Base-by-base conservation (phyloP, 2,329 filamentous ascomycete genomes). In the Aschersonia sp. region DNA sequence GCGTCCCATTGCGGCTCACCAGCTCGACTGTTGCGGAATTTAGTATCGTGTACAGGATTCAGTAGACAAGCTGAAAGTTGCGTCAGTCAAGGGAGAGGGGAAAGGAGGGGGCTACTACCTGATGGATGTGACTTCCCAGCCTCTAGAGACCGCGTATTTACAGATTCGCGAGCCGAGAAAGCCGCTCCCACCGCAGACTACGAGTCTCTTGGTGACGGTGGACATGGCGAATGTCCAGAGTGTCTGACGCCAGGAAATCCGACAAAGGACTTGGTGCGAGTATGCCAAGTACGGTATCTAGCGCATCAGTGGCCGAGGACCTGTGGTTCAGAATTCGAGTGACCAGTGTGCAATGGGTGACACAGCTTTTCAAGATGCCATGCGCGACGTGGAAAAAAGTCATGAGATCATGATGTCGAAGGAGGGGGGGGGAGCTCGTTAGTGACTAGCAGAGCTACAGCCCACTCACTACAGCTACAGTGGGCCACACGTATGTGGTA, bases 171-270 rank as follows among this genome's bases (percentile, higher is more conserved):
- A 76, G 66, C 88, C 88, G 30, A 98, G 68, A 62, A 97, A 98
- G 35, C 92, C 91, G 65, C 87, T 96, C 51, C 91, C 91, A 55
- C 92, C 92, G 55, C 86, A 94, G 48, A 98, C 89, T 42, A 97
- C 81, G 43, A 98, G 73, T 66, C 80, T 84, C 69, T 89, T 95
- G 31, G 47, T 43, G 54, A 75, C 71, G 47, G 74, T n/a, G 5
- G 40, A 68, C 65, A 79, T 77, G 65, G 61, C 7, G 43, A n/a
- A 12, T 32, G 30, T 9, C 28, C 31, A n/a, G n/a, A n/a, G n/a
- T n/a, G n/a, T n/a, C n/a, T n/a, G n/a, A n/a, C n/a, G n/a, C n/a
- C n/a, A n/a, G n/a, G n/a, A n/a, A n/a, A n/a, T n/a, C n/a, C n/a
- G n/a, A n/a, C n/a, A n/a, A n/a, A n/a, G n/a, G n/a, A 38, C 6